Evolutionary conservation across 1,139 yeast species (phyloP).

Genomic region (Candida tropicalis): DNA sequence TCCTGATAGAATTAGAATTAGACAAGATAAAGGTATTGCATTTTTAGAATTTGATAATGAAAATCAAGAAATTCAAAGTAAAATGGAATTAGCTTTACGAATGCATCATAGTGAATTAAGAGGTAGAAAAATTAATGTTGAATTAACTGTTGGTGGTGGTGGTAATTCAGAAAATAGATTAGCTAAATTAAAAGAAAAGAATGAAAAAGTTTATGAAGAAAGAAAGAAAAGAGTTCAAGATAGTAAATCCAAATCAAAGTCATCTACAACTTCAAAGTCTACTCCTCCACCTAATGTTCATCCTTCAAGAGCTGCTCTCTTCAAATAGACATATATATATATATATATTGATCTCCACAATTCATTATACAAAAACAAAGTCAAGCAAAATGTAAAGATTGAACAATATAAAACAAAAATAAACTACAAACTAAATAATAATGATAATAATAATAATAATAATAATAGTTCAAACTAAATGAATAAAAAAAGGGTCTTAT

Average conservation of each 20-base stretch:
- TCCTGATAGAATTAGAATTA: conserved; percentile 76
- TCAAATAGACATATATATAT: conserved; percentile 21
- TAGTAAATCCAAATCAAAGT: conserved; percentile 21
- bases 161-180: conserved; percentile 78
- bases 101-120: conserved; percentile 76
- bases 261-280: too few relatives aligned
- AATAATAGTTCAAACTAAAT: background rate
- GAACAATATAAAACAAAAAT: background rate
- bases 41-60: conserved; percentile 81
- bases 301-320: conserved; percentile 57
- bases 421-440: background rate
- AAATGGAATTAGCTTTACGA: conserved; percentile 79
- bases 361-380: background rate
- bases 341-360: background rate
- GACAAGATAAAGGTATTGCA: conserved; percentile 89
- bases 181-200: conserved; percentile 75
- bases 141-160: conserved; percentile 97
- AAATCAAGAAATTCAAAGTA: conserved; percentile 64
- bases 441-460: too few relatives aligned
- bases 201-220: conserved; percentile 70
- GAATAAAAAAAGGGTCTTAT: too few relatives aligned
- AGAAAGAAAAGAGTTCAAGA: conserved; percentile 50
- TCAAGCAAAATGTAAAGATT: background rate
- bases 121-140: conserved; percentile 85
- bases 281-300: conserved; percentile 46